Conservation (phyloP, 305 asterid genomes). For the Monarda citriodora region DNA sequence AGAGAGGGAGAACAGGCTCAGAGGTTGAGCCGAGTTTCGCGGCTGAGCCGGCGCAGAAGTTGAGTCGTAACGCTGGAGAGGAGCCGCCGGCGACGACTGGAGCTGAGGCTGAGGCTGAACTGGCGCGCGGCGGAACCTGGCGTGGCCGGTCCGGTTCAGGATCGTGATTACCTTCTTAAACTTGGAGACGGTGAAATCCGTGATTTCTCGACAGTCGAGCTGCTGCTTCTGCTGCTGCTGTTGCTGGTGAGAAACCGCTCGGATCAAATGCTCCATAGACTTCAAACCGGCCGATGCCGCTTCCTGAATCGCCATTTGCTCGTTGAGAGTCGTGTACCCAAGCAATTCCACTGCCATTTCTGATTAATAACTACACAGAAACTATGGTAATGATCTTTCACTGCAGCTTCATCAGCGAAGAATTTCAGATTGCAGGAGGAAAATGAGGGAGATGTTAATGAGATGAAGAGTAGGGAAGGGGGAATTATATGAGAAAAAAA, state of each 20-base stretch:
- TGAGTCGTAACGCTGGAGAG: constrained; percentile 10
- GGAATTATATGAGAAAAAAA: constrained; percentile 22
- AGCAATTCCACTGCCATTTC: constrained; percentile 44
- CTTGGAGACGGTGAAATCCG: constrained; percentile 74
- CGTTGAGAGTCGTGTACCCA: constrained; percentile 35
- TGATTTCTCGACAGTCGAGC: constrained; percentile 57
- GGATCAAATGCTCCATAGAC: constrained; percentile 71
- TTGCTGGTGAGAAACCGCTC: constrained; percentile 52
- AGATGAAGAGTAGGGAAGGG: constrained; percentile 2
- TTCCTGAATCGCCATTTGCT: constrained; percentile 56
- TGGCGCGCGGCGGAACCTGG: constrained; percentile 79
- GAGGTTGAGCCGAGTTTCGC: constrained; percentile 23
- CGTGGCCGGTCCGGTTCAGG: constrained; percentile 67
- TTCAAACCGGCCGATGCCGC: constrained; percentile 73
- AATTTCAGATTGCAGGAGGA: not conserved
- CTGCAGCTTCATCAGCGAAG: constrained; percentile 19
- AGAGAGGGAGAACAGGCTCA: constrained; percentile 33
- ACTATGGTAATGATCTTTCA: constrained; percentile 2
- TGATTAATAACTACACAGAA: not conserved
- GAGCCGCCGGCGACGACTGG: constrained; percentile 12
- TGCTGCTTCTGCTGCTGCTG: constrained; percentile 17
- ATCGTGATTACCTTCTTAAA: constrained; percentile 40
- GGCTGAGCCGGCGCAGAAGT: constrained; percentile 16
- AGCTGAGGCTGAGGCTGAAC: constrained; percentile 23
- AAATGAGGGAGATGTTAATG: constrained; percentile 25